These are phyloP conservation scores for Davidsoniella virescens DNA, from an alignment of 2,329 filamentous ascomycete genomes.

Conservation along the genomic window DNA sequence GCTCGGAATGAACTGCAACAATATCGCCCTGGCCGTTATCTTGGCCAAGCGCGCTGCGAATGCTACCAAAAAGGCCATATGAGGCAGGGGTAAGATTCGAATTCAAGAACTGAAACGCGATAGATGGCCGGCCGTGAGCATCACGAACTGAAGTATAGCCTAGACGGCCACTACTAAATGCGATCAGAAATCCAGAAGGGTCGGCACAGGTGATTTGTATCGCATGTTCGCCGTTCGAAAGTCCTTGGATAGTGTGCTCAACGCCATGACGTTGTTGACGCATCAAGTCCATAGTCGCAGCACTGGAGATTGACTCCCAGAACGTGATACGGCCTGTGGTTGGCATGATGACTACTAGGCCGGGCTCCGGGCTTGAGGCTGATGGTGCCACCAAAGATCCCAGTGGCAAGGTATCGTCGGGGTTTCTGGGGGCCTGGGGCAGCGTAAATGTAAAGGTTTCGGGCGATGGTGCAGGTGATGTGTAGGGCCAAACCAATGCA, in stretches of 20 bases:
- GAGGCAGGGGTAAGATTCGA: conserved; percentile 38
- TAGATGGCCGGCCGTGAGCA: conserved; percentile 65
- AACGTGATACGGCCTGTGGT: conserved; percentile 73
- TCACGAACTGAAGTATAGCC: conserved; percentile 79
- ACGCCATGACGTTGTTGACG: conserved; percentile 68
- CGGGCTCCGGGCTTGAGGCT: conserved; percentile 62
- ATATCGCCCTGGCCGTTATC: conserved; percentile 60
- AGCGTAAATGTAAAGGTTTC: conserved; percentile 70
- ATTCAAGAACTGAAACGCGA: conserved; percentile 63
- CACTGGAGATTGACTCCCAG: conserved; percentile 89
- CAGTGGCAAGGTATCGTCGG: conserved; percentile 58
- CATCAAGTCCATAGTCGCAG: conserved; percentile 68
- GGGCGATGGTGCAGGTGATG: conserved; percentile 46
- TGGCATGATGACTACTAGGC: conserved; percentile 73
- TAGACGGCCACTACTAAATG: conserved; percentile 70
- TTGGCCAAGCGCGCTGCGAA: conserved; percentile 59
- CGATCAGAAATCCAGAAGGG: conserved; percentile 67
- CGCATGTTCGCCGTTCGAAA: conserved; percentile 65
- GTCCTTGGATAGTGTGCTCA: conserved; percentile 54
- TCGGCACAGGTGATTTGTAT: conserved; percentile 70
- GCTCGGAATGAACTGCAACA: conserved; percentile 61
- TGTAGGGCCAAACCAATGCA: conserved; percentile 85
- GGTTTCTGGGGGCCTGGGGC: conserved; percentile 51
- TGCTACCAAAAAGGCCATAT: conserved; percentile 62
- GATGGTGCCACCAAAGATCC: conserved; percentile 70